These are phyloP conservation scores for Diplosphaera chodatii DNA, from an alignment of 139 green algal species.

Conservation along the genomic window DNA sequence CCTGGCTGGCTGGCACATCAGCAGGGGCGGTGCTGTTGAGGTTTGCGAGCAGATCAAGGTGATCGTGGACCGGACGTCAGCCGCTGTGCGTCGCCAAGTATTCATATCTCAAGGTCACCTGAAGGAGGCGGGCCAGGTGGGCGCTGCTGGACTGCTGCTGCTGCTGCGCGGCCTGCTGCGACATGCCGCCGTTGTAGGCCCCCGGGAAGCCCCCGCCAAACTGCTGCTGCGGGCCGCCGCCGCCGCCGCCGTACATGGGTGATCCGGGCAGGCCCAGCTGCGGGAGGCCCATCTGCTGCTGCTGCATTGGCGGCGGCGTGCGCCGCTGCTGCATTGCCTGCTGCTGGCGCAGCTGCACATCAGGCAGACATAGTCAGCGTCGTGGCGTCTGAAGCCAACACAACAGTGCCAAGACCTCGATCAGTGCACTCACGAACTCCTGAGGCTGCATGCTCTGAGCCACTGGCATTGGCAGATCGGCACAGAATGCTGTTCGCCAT, in stretches of 20 bases:
- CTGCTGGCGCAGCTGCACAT: background rate
- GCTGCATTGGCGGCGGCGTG: background rate
- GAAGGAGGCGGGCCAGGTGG: background rate
- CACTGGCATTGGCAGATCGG: no score
- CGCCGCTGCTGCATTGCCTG: background rate
- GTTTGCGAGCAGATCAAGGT: no score
- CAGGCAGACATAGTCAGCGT: no score
- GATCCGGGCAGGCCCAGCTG: background rate
- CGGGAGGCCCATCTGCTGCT: background rate
- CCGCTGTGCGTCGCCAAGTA: no score
- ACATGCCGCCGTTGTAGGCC: background rate
- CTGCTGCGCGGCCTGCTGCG: background rate
- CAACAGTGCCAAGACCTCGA: no score
- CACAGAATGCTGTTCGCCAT: background rate
- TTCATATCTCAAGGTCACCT: background rate
- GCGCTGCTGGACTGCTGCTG: background rate
- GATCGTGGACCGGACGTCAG: no score
- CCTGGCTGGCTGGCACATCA: no score
- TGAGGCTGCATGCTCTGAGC: no score
- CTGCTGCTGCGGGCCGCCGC: background rate
- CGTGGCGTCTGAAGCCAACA: no score
- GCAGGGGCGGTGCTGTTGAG: no score
- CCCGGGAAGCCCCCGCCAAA: background rate
- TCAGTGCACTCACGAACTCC: no score
- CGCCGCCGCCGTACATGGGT: no score